phyloP scores from a whole-genome alignment of 768 basidiomycete species.

The Leucocoprinus sp. region DNA sequence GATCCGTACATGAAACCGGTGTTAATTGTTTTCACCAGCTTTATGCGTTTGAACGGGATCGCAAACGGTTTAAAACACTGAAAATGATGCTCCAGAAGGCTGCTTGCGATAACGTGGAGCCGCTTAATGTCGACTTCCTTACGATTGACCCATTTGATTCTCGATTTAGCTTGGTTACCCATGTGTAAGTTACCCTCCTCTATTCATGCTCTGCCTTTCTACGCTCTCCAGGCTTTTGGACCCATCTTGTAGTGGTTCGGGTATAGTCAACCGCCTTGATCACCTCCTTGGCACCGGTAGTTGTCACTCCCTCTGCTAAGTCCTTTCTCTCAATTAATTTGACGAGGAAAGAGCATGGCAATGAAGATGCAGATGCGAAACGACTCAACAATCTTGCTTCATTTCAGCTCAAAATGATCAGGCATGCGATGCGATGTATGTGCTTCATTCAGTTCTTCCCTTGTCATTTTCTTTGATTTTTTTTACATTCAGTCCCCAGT shows the following conservation, averaged over 20 bases:
- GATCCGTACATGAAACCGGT: neutral
- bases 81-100: constrained; percentile 81
- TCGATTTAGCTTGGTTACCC: constrained; percentile 61
- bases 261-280: constrained; percentile 86
- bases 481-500: constrained; percentile 49
- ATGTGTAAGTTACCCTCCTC: constrained; percentile 57
- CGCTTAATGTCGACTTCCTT: constrained; percentile 80
- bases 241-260: constrained; percentile 94
- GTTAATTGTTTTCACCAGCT: constrained; percentile 32
- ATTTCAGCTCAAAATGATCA: constrained; percentile 88
- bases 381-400: constrained; percentile 76
- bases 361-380: constrained; percentile 48
- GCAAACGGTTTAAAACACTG: constrained; percentile 73
- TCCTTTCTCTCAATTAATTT: neutral
- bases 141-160: constrained; percentile 59
- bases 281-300: constrained; percentile 72
- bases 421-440: constrained; percentile 93
- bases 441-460: neutral
- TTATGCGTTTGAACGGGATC: constrained; percentile 86
- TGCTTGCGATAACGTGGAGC: constrained; percentile 69
- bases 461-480: neutral
- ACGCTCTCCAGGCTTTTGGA: constrained; percentile 63
- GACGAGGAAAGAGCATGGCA: constrained; percentile 39
- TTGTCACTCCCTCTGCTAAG: constrained; percentile 3
- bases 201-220: neutral